Conservation (phyloP, 2,329 filamentous ascomycete species). For the Seiridium cupressi region DNA sequence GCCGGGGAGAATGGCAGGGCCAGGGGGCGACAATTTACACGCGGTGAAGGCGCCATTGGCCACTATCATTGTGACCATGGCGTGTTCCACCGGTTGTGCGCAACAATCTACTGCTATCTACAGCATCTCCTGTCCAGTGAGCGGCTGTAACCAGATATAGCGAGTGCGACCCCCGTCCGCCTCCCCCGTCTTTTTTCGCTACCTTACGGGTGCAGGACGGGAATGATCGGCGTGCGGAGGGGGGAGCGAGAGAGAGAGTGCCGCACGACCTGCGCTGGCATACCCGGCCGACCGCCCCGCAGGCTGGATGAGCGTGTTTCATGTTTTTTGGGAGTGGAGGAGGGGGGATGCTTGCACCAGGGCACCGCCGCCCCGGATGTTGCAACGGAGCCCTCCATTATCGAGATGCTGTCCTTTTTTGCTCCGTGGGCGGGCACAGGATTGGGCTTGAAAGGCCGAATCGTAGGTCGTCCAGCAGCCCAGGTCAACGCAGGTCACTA, state of each 20-base stretch:
- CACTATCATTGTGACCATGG: background rate
- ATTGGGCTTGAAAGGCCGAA: too few species aligned
- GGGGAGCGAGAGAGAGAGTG: background rate
- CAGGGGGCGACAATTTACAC: background rate
- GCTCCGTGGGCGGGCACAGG: too few species aligned
- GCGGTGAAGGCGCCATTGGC: background rate
- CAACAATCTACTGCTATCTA: too few species aligned
- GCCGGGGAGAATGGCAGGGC: too few species aligned
- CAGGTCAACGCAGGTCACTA: background rate
- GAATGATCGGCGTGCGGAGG: background rate
- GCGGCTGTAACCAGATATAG: background rate
- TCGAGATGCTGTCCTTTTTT: too few species aligned
- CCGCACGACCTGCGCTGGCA: background rate
- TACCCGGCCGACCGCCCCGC: background rate
- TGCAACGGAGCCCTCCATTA: too few species aligned
- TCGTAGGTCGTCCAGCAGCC: too few species aligned
- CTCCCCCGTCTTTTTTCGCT: background rate
- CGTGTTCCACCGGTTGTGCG: too few species aligned
- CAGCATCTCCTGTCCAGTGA: background rate
- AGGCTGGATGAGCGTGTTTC: constrained; percentile 1
- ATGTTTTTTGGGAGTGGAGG: background rate
- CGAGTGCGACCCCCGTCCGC: background rate
- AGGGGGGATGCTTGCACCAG: background rate
- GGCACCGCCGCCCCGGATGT: background rate
- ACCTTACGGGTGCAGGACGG: background rate